These are phyloP conservation scores for Saxispiralis lemnorum DNA, from an alignment of 495 filamentous ascomycete species.

Conservation along the genomic window DNA sequence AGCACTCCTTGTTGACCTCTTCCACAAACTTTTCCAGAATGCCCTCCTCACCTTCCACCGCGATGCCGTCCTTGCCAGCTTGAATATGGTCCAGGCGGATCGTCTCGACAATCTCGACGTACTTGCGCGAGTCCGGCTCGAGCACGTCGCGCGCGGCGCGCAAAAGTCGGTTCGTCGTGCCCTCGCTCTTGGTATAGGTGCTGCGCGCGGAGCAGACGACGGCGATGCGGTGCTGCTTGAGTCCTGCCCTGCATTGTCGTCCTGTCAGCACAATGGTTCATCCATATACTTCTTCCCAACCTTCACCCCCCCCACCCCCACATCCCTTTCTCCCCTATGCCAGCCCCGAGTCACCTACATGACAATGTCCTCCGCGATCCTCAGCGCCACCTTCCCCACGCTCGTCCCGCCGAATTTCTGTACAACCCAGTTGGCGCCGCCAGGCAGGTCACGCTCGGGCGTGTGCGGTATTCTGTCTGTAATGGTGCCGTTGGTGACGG, in stretches of 20 bases:
- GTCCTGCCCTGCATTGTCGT: conserved; percentile 38
- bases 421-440: conserved; percentile 26
- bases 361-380: conserved; percentile 56
- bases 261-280: not conserved
- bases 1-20: conserved; percentile 60
- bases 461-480: conserved; percentile 18
- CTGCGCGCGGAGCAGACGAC: conserved; percentile 88
- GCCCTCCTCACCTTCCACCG: conserved; percentile 27
- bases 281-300: not conserved
- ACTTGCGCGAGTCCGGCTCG: conserved; percentile 41
- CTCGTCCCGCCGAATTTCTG: conserved; percentile 29
- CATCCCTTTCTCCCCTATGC: too few relatives aligned
- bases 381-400: conserved; percentile 42
- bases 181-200: conserved; percentile 73
- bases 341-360: conserved; percentile 28
- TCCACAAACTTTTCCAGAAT: conserved; percentile 37
- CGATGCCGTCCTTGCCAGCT: conserved; percentile 43
- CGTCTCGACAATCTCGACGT: conserved; percentile 51
- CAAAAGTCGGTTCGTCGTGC: conserved; percentile 82
- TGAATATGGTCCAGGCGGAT: conserved; percentile 57
- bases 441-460: conserved; percentile 24
- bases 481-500: conserved; percentile 12
- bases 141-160: conserved; percentile 49
- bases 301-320: too few relatives aligned
- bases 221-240: conserved; percentile 51